Evolutionary conservation across 805 yeast genomes (phyloP).

Genomic region (Myxozyma neotropica): DNA sequence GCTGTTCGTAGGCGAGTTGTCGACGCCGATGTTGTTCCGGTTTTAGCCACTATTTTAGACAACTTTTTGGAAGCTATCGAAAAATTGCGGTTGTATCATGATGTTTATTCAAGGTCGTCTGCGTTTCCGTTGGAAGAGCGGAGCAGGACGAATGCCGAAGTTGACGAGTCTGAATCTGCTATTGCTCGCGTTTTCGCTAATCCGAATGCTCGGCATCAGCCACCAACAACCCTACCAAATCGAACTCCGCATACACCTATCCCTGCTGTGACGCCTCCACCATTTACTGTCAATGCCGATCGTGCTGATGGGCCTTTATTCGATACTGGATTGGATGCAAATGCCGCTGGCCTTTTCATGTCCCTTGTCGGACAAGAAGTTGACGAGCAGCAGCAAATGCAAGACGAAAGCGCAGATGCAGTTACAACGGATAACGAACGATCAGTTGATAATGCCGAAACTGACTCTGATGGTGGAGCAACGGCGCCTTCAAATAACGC

Average conservation of each 20-base stretch:
- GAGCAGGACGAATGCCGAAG: not conserved
- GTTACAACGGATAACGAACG: conserved; percentile 1
- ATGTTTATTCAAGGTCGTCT: conserved; percentile 9
- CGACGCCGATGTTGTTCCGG: conserved; percentile 87
- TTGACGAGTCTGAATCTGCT: no score
- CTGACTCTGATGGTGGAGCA: not conserved
- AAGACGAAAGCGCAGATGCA: not conserved
- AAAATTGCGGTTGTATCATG: conserved; percentile 30
- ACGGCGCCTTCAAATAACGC: conserved; percentile 6
- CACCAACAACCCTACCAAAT: no score
- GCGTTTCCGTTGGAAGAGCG: not conserved
- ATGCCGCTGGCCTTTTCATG: conserved; percentile 23
- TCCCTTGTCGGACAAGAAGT: conserved; percentile 17
- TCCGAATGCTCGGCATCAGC: no score
- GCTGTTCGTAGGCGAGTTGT: conserved; percentile 81
- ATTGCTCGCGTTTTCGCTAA: no score
- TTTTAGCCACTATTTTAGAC: conserved; percentile 88
- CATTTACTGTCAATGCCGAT: not conserved
- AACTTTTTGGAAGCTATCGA: conserved; percentile 58
- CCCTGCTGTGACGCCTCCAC: not conserved
- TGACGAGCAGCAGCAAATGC: not conserved
- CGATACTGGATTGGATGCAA: conserved; percentile 20
- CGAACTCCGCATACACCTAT: not conserved
- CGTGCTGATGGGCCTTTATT: conserved; percentile 8
- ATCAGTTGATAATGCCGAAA: not conserved